Evolutionary conservation across 1,284 basidiomycete species (phyloP).

Genomic region (Boletus holoroseus): DNA sequence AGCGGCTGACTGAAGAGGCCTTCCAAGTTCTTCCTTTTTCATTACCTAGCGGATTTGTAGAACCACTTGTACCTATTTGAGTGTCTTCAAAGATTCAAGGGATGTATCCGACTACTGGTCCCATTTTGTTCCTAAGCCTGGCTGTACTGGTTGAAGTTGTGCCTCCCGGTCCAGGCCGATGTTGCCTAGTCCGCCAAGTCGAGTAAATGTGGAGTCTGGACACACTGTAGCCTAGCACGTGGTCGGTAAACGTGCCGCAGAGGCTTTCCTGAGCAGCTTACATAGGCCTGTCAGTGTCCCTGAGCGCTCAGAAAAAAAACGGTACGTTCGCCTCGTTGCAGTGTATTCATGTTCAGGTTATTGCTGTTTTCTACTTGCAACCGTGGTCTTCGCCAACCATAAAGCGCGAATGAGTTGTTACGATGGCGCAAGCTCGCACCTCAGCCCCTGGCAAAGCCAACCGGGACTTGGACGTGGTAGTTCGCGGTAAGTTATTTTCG

Average conservation of each 20-base stretch:
- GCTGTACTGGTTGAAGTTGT: neutral
- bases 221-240: too few species aligned
- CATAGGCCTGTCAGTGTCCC: neutral
- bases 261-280: neutral
- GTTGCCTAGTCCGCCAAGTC: neutral
- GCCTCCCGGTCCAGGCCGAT: neutral
- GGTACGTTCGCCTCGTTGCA: neutral
- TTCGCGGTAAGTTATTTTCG: constrained; percentile 5
- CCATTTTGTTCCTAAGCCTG: too few species aligned
- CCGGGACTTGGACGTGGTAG: neutral
- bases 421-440: neutral
- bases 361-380: neutral
- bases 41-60: constrained; percentile 19
- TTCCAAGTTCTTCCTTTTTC: neutral
- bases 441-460: neutral
- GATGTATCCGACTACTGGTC: neutral
- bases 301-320: neutral
- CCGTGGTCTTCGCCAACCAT: neutral
- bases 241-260: neutral
- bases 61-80: constrained; percentile 12
- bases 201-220: too few species aligned
- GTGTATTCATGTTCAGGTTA: neutral
- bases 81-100: neutral
- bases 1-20: neutral
- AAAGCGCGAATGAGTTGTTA: constrained; percentile 11